These are phyloP conservation scores for Nicotiana attenuata DNA, from an alignment of 257 asterid genomes.

Conservation along the genomic window DNA sequence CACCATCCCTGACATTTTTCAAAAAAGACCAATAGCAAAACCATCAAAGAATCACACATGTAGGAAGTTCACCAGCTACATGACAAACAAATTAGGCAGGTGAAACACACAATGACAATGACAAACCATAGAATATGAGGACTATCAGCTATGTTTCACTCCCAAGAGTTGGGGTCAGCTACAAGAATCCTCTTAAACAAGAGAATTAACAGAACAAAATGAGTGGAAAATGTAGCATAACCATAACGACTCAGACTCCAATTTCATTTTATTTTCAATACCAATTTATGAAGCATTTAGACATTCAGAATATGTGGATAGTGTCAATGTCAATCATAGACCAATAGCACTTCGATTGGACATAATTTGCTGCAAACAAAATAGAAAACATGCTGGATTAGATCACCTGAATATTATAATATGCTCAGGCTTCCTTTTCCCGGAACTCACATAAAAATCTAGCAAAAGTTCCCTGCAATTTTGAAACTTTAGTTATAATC, in stretches of 20 bases:
- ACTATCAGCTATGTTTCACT: not conserved
- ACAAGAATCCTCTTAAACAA: not conserved
- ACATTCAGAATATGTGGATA: not conserved
- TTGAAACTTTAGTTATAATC: not conserved
- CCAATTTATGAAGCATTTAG: not conserved
- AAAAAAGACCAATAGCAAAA: not conserved
- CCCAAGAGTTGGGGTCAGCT: not conserved
- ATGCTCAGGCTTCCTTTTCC: slow-evolving; percentile 77
- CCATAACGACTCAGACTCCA: not conserved
- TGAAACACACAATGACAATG: not conserved
- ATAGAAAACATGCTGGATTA: not conserved
- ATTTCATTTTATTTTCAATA: not conserved
- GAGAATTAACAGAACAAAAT: not conserved
- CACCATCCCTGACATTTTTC: slow-evolving; percentile 62
- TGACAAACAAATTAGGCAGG: not conserved
- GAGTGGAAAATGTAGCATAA: not conserved
- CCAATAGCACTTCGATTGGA: not conserved
- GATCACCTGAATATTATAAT: slow-evolving; percentile 80
- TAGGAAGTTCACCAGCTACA: not conserved
- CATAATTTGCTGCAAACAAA: not conserved
- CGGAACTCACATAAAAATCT: slow-evolving; percentile 70
- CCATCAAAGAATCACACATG: not conserved
- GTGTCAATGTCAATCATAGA: not conserved
- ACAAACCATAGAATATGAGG: not conserved
- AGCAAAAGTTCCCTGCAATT: slow-evolving; percentile 62